Conservation (phyloP, 768 basidiomycete genomes). For the Xerocomellus amylosporus region DNA sequence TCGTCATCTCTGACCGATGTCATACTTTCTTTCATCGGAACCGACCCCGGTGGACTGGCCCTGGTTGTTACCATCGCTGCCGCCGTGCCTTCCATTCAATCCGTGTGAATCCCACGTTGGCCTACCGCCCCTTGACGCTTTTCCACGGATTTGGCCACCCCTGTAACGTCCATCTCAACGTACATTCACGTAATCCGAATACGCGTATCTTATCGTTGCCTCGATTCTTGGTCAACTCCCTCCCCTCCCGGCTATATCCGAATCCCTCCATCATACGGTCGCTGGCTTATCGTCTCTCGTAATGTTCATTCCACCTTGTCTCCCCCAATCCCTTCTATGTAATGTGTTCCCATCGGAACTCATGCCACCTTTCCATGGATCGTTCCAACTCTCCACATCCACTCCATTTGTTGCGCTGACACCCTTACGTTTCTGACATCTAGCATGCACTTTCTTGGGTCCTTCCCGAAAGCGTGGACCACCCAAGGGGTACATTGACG, state of each 20-base stretch:
- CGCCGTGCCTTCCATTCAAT: constrained; percentile 2
- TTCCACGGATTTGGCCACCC: constrained; percentile 3
- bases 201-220: constrained; percentile 6
- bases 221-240: not conserved
- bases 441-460: constrained; percentile 76
- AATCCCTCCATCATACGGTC: constrained; percentile 4
- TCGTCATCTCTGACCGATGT: constrained; percentile 11
- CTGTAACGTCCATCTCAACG: constrained; percentile 10
- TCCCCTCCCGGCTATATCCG: constrained; percentile 1
- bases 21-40: constrained; percentile 4
- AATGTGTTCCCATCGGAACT: constrained; percentile 7
- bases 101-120: not conserved
- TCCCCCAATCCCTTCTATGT: constrained; percentile 7
- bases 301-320: constrained; percentile 15
- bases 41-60: constrained; percentile 8
- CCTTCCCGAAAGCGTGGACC: constrained; percentile 82
- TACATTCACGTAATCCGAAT: constrained; percentile 15
- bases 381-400: not conserved
- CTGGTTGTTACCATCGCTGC: not conserved
- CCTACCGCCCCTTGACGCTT: not conserved
- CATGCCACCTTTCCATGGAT: not conserved
- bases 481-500: constrained; percentile 94
- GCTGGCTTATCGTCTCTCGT: constrained; percentile 17
- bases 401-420: constrained; percentile 10
- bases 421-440: constrained; percentile 4